phyloP scores from a whole-genome alignment of 805 yeast species.

The Candida sithepensis region DNA sequence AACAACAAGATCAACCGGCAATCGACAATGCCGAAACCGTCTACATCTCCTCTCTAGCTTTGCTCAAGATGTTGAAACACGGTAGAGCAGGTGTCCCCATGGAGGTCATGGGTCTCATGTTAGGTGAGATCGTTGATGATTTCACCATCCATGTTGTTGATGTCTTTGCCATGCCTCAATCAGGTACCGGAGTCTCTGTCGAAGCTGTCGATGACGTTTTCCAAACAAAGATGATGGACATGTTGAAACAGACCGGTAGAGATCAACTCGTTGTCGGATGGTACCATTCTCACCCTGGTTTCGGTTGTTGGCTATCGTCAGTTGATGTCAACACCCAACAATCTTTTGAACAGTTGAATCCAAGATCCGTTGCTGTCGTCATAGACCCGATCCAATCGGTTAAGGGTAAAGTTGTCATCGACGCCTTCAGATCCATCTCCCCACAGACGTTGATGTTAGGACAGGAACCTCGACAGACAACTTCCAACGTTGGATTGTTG shows the following conservation, averaged over 20 bases:
- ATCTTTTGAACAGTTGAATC: slow-evolving; percentile 92
- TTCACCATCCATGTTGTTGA: slow-evolving; percentile 96
- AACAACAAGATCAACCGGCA: slow-evolving; percentile 63
- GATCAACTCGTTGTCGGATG: slow-evolving; percentile 99
- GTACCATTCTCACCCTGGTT: slow-evolving; percentile 99
- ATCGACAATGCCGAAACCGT: slow-evolving; percentile 96
- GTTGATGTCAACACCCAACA: slow-evolving; percentile 98
- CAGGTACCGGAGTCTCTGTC: slow-evolving; percentile 95
- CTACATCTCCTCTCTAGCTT: slow-evolving; percentile 90
- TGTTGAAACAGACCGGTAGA: slow-evolving; percentile 98
- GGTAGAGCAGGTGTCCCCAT: slow-evolving; percentile 88
- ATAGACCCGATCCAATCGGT: slow-evolving; percentile 98
- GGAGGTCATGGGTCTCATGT: slow-evolving; percentile 94
- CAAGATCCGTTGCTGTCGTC: slow-evolving; percentile 96
- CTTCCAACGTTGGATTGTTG: slow-evolving; percentile 91
- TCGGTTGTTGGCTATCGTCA: slow-evolving; percentile 98
- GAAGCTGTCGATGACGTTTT: slow-evolving; percentile 99
- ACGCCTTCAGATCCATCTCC: slow-evolving; percentile 93
- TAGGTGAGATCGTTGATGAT: slow-evolving; percentile 97
- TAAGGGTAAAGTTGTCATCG: slow-evolving; percentile 97
- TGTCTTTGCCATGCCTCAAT: slow-evolving; percentile 99
- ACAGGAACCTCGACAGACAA: slow-evolving; percentile 96
- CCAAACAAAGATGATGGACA: slow-evolving; percentile 99
- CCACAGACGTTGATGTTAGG: slow-evolving; percentile 88
- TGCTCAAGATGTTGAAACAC: slow-evolving; percentile 94